Evolutionary conservation across 140 eudicot species (phyloP).

Genomic region (Cichorium intybus): DNA sequence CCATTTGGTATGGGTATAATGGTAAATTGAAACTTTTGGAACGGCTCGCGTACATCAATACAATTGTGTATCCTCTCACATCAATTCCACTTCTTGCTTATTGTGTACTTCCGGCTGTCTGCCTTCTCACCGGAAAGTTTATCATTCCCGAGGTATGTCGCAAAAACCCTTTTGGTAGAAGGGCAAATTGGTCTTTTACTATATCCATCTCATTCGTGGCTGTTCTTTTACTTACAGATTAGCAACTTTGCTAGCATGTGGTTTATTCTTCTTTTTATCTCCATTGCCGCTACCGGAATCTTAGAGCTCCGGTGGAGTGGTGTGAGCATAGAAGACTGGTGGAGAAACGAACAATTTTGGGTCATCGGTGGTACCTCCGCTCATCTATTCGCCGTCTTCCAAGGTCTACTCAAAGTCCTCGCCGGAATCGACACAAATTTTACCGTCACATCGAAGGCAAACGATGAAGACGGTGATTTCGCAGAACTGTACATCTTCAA

Average conservation of each 20-base stretch:
- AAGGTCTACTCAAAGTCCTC: constrained; percentile 61
- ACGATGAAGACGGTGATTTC: constrained; percentile 54
- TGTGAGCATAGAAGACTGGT: constrained; percentile 60
- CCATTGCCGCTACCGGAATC: constrained; percentile 50
- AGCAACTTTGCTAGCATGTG: constrained; percentile 61
- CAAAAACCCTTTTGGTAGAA: too few relatives aligned
- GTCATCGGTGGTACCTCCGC: constrained; percentile 68
- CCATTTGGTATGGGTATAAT: constrained; percentile 66
- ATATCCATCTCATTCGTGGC: not conserved
- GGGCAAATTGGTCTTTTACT: too few relatives aligned
- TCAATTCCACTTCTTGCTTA: constrained; percentile 57
- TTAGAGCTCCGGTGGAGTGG: constrained; percentile 61
- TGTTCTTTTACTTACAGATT: constrained; percentile 31
- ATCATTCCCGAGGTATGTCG: constrained; percentile 57
- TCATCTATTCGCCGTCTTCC: constrained; percentile 64
- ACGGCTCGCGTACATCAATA: constrained; percentile 59
- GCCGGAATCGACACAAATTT: constrained; percentile 62
- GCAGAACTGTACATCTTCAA: constrained; percentile 54
- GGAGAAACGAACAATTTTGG: constrained; percentile 70
- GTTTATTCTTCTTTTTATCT: constrained; percentile 56
- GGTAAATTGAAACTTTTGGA: constrained; percentile 55
- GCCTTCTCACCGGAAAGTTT: constrained; percentile 62
- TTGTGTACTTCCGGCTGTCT: constrained; percentile 60
- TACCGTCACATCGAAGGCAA: constrained; percentile 55
- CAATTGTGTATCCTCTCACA: constrained; percentile 63